Evolutionary conservation across 1,284 basidiomycete species (phyloP), one percentile per base, ranked within the genome.

Genomic region (Cryptococcus sp.): DNA sequence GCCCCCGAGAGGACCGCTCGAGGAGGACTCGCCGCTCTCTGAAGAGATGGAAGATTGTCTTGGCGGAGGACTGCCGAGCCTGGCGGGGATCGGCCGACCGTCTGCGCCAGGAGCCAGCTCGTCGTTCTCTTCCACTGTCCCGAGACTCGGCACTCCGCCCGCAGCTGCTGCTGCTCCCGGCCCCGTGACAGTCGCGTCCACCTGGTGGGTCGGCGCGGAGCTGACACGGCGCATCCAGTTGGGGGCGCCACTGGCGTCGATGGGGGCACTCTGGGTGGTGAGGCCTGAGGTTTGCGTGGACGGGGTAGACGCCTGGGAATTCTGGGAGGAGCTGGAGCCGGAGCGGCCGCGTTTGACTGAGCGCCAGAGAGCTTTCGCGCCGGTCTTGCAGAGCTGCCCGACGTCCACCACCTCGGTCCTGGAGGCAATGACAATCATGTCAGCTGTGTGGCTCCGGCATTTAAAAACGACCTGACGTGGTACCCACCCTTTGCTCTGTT

Each of bases 291-390:
- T 13, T 33, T 33, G 28, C 28, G 36, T 40, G 15, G 54, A 57
- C 8, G 55, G 36, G 33, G 53, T 47, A 5, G 61, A 56, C 16
- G 53, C 51, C 38, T 39, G 37, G 37, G 56, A 51, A 13, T 42
- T 23, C 21, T 38, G 18, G n/a, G 56, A 52, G 5, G 61, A 48
- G 20, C 35, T 28, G 23, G 55, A 56, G 33, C 40, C 28, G 21
- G 53, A 60, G 13, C 55, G 56, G 37, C 50, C 51, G 18, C 23
- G 59, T 57, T 44, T 61, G 24, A 75, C 66, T 60, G 72, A 73
- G 42, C 66, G 59, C 68, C 72, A 75, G 18, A 77, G 55, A 23
- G 67, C 68, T 51, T 69, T 72, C 15, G 69, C 73, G n/a, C 69
- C 65, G 9, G 62, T 58, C 47, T 64, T 67, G 12, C 70, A 64